These are phyloP conservation scores for Metschnikowia similis DNA, from an alignment of 805 yeast genomes.

Conservation along the genomic window DNA sequence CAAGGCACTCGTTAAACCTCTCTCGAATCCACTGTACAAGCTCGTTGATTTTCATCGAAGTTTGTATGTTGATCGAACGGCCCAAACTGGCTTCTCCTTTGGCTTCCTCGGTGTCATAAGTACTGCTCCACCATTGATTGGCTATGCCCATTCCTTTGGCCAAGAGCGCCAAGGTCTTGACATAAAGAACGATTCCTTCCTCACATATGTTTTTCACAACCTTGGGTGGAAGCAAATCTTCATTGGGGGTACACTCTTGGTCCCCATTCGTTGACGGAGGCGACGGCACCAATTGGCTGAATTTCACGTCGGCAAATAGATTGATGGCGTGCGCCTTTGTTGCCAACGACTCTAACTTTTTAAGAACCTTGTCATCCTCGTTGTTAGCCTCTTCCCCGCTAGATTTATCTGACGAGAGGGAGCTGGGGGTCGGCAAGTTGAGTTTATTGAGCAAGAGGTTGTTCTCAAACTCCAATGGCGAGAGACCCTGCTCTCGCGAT, in stretches of 20 bases:
- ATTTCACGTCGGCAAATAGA: constrained; percentile 87
- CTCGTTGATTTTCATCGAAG: constrained; percentile 48
- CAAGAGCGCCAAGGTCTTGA: constrained; percentile 74
- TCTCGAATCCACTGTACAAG: constrained; percentile 91
- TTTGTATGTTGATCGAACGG: constrained; percentile 17
- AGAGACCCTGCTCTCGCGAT: constrained; percentile 4
- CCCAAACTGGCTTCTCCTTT: constrained; percentile 10
- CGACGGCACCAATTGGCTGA: constrained; percentile 75
- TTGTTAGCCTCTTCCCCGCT: constrained; percentile 11
- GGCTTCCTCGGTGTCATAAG: constrained; percentile 16
- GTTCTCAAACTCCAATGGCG: constrained; percentile 25
- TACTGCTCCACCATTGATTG: constrained; percentile 81
- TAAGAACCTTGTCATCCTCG: constrained; percentile 36
- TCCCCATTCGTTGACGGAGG: constrained; percentile 51
- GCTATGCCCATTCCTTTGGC: constrained; percentile 86
- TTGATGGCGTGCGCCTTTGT: constrained; percentile 89
- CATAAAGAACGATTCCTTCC: constrained; percentile 82
- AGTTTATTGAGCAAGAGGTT: constrained; percentile 32
- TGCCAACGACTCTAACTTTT: constrained; percentile 65
- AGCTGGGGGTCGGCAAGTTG: constrained; percentile 27
- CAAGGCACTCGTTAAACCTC: constrained; percentile 82
- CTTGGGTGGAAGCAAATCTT: constrained; percentile 50
- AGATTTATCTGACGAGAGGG: constrained; percentile 20
- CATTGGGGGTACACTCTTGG: constrained; percentile 33
- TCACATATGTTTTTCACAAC: constrained; percentile 62